Base-by-base conservation (phyloP, 1,284 basidiomycete species). In the Hortiboletus rubellus region DNA sequence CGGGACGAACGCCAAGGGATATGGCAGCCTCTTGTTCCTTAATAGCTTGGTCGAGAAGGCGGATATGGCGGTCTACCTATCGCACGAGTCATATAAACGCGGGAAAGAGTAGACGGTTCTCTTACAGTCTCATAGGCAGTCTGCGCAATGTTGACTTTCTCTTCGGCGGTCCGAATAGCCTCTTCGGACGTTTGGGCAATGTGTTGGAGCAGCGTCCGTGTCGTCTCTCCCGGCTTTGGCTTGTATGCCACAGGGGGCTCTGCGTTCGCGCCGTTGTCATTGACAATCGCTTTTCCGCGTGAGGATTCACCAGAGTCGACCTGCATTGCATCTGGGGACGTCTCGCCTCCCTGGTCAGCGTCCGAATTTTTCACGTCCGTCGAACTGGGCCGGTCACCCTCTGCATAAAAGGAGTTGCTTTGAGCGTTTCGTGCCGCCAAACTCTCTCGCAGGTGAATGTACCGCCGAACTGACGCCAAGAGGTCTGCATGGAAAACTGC, bases 141-240 rank as follows among this genome's bases (percentile, higher is more conserved):
- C 65, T 84, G 82, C 7, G 89, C 85, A 31, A 91, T 76, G 64
- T 83, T 87, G 33, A 87, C 81, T 67, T 91, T 91, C 69, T 92
- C 90, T 62, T 88, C 83, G 10, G 84, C 82, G 3, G 83, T 79
- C 7, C 82, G 81, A 18, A 87, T 69, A 1, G 83, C 69, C 54
- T 87, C 84, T 62, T 88, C 86, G 10, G 81, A 76, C 5, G 85
- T 70, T 60, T 78, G 79, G 1, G 84, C 84, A 48, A 90, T 79
- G 46, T 79, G 77, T 18, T 81, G 76, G 42, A 91, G 74, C 58
- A 86, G 68, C 55, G 78, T 77, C 36, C 80, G 79, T 5, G 79
- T 80, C 8, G 78, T 57, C 66, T 63, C 44, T 71, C 74, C 45
- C 10, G 46, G 46, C 40, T 59, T 60, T 47, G 58, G 53, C 7